Evolutionary conservation across 305 asterid genomes (phyloP), one percentile per base, ranked within the genome.

Genomic region (Fraxinus nigra): DNA sequence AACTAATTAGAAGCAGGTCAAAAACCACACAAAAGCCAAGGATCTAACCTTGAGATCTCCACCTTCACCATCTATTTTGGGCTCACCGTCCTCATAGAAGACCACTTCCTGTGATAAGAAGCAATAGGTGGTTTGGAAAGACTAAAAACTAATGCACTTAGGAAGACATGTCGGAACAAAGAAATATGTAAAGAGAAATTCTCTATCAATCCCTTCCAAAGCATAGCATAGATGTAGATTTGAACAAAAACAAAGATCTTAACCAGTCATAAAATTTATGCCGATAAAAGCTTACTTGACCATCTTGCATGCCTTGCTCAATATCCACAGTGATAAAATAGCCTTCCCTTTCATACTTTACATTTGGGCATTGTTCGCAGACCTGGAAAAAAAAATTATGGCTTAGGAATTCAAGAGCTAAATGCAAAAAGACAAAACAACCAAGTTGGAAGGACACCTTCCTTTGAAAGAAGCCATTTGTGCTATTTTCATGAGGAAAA

Each of bases 281-380:
- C 48, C 24, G 14, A 34, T 72, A 3, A 77, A 43, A 74, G 75
- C 89, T 88, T 87, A 96, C 99, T 90, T 96, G 94, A 56, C 97
- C 98, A 85, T 96, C 98, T 88, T 91, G 95, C 99, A 94, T 91
- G 84, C 98, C 99, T 89, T 94, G 94, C 91, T 96, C 99, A 56
- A 96, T 92, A 88, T 96, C 99, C 85, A 96, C 97, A 4, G 98
- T 94, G 87, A 96, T 59, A 75, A 94, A 93, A 77, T 93, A 94
- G 56, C 98, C 99, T 85, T 92, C 98, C 84, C 97, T 90, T 89
- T 89, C 99, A 86, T 92, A 94, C 91, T 94, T 94, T 72, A 96
- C 98, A 83, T 96, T 96, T 48, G 97, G 92, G 88, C 99, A 96
- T 84, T 96, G 92, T 72, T 96, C 98, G 63, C 99, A 96, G 48